A percentile compares a stretch with the other conserved stretches of the same genome.
Evolutionary conservation across 306 rosid genomes (phyloP).

Genomic region (Cicer pinnatifidum): DNA sequence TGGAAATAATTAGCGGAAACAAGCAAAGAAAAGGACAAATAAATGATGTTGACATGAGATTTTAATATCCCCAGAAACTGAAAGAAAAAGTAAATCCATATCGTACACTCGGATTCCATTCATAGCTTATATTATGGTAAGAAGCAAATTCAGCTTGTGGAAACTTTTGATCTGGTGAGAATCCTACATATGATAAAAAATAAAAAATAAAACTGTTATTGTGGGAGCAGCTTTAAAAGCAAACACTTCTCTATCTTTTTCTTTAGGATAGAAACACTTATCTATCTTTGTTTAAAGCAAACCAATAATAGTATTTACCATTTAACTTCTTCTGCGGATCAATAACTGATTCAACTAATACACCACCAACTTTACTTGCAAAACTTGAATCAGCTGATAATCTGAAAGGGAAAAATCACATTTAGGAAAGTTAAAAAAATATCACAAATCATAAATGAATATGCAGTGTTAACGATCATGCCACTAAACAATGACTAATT

Average conservation of each 20-base stretch:
- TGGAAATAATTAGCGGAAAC: conserved; percentile 25
- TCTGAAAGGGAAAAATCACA: conserved; percentile 54
- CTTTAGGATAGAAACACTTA: not conserved
- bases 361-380: conserved; percentile 66
- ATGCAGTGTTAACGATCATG: not conserved
- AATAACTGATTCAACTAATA: conserved; percentile 62
- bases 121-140: conserved; percentile 61
- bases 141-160: conserved; percentile 83
- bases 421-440: conserved; percentile 11
- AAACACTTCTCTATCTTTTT: conserved; percentile 4
- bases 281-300: conserved; percentile 22
- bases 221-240: conserved; percentile 41
- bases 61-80: conserved; percentile 18
- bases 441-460: conserved; percentile 39
- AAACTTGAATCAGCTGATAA: conserved; percentile 60
- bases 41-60: conserved; percentile 13
- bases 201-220: conserved; percentile 29
- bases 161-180: conserved; percentile 83
- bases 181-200: conserved; percentile 56
- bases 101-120: conserved; percentile 89
- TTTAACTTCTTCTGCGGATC: conserved; percentile 48
- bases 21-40: conserved; percentile 39
- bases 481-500: conserved; percentile 38
- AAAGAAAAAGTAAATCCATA: conserved; percentile 20
- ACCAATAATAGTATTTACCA: conserved; percentile 49